Evolutionary conservation across 2,329 filamentous ascomycete genomes (phyloP).

Genomic region (Aurifilum marmelostoma): DNA sequence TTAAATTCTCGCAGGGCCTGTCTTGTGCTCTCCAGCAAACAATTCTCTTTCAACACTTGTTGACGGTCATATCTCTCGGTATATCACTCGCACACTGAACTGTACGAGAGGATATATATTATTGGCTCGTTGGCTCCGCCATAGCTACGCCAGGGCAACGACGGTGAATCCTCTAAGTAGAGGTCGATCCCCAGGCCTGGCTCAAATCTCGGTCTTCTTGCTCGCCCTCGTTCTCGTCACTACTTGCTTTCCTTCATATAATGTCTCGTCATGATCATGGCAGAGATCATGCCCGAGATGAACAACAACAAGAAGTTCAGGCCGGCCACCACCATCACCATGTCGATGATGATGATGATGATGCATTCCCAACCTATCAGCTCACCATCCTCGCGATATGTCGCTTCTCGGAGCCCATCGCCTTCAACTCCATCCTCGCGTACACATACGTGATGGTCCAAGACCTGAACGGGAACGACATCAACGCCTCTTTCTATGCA

Average conservation of each 20-base stretch:
- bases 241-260: neutral
- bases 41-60: neutral
- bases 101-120: too few relatives aligned
- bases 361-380: constrained; percentile 47
- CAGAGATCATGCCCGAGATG: constrained; percentile 6
- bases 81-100: too few relatives aligned
- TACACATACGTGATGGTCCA: constrained; percentile 48
- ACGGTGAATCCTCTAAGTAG: neutral
- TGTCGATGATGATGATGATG: neutral
- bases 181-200: neutral
- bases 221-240: neutral
- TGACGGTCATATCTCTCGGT: neutral
- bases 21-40: neutral
- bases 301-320: neutral
- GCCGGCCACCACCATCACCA: neutral
- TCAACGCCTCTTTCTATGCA: constrained; percentile 51
- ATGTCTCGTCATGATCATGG: constrained; percentile 11
- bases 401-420: constrained; percentile 50
- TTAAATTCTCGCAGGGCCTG: neutral
- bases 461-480: constrained; percentile 43
- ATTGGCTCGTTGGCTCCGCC: neutral
- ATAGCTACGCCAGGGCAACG: neutral
- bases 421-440: constrained; percentile 49
- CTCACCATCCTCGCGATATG: constrained; percentile 50
- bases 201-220: too few relatives aligned